Percentiles rank a stretch among this genome's conserved stretches.
Conservation (phyloP, 2,329 filamentous ascomycete genomes). For the Aspergillus nomiae region DNA sequence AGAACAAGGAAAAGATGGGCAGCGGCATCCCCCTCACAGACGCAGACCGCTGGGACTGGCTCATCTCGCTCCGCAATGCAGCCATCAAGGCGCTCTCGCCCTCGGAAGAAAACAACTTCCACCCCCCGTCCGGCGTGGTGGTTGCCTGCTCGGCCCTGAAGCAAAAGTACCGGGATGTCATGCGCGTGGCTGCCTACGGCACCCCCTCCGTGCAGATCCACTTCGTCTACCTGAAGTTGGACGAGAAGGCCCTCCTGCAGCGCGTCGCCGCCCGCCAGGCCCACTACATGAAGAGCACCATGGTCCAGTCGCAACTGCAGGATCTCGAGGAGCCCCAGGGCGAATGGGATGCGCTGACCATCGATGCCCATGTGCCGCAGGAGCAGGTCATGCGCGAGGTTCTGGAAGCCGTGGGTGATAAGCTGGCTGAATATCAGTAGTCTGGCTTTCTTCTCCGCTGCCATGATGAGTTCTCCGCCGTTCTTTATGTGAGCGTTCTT, state of each 20-base stretch:
- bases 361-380: slow-evolving; percentile 62
- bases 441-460: neutral
- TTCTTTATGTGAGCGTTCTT: neutral
- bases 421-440: slow-evolving; percentile 51
- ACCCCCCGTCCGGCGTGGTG: slow-evolving; percentile 73
- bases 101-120: slow-evolving; percentile 38
- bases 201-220: slow-evolving; percentile 74
- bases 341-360: slow-evolving; percentile 67
- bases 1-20: slow-evolving; percentile 91
- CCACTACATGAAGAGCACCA: slow-evolving; percentile 94
- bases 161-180: slow-evolving; percentile 93
- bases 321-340: slow-evolving; percentile 85
- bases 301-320: slow-evolving; percentile 91
- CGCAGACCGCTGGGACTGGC: slow-evolving; percentile 96
- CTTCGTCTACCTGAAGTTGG: slow-evolving; percentile 86
- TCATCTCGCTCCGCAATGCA: slow-evolving; percentile 72
- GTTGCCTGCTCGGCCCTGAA: slow-evolving; percentile 96
- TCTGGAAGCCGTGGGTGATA: slow-evolving; percentile 58
- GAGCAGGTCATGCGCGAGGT: slow-evolving; percentile 62
- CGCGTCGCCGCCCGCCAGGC: slow-evolving; percentile 74
- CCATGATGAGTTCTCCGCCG: neutral
- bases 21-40: slow-evolving; percentile 83
- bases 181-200: slow-evolving; percentile 77
- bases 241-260: slow-evolving; percentile 72
- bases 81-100: slow-evolving; percentile 54